Evolutionary conservation across 2,329 filamentous ascomycete genomes (phyloP), one percentile per base, ranked within the genome.

Genomic region (Penicillium freii): DNA sequence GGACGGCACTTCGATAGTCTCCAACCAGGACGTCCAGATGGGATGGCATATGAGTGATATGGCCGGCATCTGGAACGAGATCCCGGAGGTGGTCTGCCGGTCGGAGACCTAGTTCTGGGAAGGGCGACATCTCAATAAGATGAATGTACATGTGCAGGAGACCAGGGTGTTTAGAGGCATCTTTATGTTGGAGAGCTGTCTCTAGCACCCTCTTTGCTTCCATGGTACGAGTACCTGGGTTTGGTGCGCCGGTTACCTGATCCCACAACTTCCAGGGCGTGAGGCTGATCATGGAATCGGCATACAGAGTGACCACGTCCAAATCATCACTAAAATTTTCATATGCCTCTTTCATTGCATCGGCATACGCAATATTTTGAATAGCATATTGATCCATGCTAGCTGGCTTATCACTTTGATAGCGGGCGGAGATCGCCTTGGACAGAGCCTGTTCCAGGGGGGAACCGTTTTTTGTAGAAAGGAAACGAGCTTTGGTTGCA

Each of bases 111-210:
- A 74, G 69, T 69, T 90, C 88, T 0, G 88, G 88, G 0, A 77
- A 80, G 0, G 78, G 75, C 0, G 88, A 91, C 88, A 91, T 91
- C 68, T 92, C 89, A 79, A 90, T 88, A 4, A 90, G 81, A 64
- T 91, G 88, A 39, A 91, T 89, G 70, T 92, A 92, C 33, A 91
- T 74, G 70, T 92, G 89, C 6, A 91, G 77, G 0, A 92, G 72
- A 0, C 89, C 89, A 0, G 89, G 86, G 65, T 94, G 90, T 7
- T 75, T 64, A 4, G 77, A 70, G 0, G 78, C 82, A 17, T 77
- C 78, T 1, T 78, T 70, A 3, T 79, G 75, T 1, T 72, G 66
- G 19, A 92, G 73, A 0, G 84, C 85, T 4, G 70, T 73, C 33
- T 90, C 87, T 2, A 90, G 77, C 0, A 87, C 77, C 0, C 56